A percentile compares a stretch with the other conserved stretches of the same genome.
phyloP scores from a whole-genome alignment of 2,329 filamentous ascomycete genomes.

The Aspergillus floridensis region DNA sequence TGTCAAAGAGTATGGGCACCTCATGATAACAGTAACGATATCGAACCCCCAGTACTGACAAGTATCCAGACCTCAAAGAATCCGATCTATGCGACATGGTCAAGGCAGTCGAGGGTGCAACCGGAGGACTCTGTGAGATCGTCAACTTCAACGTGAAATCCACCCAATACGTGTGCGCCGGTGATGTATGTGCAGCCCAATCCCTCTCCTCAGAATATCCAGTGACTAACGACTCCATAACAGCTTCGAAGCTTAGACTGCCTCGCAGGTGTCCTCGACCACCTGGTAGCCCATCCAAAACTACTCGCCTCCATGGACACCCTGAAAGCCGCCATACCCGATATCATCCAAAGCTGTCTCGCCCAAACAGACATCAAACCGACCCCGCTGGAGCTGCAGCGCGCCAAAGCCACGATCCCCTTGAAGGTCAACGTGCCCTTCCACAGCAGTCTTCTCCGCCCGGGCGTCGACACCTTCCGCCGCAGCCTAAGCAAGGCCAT shows the following conservation, averaged over 20 bases:
- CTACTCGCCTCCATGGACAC: not conserved
- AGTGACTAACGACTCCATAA: not conserved
- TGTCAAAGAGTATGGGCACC: slow-evolving; percentile 67
- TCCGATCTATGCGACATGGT: not conserved
- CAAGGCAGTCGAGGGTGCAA: slow-evolving; percentile 72
- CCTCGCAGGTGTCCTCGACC: not conserved
- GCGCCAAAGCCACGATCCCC: slow-evolving; percentile 1
- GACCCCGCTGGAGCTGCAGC: not conserved
- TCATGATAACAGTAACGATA: slow-evolving; percentile 68
- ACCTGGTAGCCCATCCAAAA: not conserved
- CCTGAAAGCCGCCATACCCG: not conserved
- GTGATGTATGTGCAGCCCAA: slow-evolving; percentile 41
- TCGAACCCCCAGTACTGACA: not conserved
- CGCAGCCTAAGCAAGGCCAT: slow-evolving; percentile 2
- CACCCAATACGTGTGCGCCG: slow-evolving; percentile 63
- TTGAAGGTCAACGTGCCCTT: slow-evolving; percentile 9
- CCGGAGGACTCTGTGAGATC: slow-evolving; percentile 90
- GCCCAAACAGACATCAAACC: not conserved
- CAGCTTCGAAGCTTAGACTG: slow-evolving; percentile 4
- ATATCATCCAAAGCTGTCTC: not conserved
- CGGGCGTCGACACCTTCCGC: slow-evolving; percentile 3
- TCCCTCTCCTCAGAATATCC: accelerated
- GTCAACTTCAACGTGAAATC: slow-evolving; percentile 81
- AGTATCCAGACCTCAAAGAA: not conserved
- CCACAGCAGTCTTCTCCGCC: slow-evolving; percentile 3